Evolutionary conservation across 441 rosid genomes (phyloP).

Genomic region (Arabidopsis hybrid): DNA sequence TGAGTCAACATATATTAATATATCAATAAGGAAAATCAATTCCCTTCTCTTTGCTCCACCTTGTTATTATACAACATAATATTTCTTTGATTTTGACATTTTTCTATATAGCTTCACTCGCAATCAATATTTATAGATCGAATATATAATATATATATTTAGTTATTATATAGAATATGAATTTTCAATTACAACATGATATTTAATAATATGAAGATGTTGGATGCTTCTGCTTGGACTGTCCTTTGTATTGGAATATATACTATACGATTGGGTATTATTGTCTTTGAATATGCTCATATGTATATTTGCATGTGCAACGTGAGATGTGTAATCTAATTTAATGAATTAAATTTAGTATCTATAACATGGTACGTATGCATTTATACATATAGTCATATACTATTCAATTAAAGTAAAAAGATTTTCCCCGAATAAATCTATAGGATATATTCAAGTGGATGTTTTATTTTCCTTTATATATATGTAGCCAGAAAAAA

Average conservation of each 20-base stretch:
- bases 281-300: conserved; percentile 28
- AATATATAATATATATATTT: not conserved
- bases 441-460: not conserved
- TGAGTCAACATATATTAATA: not conserved
- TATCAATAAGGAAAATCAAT: not conserved
- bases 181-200: conserved; percentile 25
- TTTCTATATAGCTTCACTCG: conserved; percentile 4
- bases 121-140: not conserved
- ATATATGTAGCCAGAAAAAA: conserved; percentile 2
- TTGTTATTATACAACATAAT: not conserved
- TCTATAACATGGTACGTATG: not conserved
- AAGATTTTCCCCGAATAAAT: not conserved
- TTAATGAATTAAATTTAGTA: conserved; percentile 2
- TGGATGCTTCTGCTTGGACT: conserved; percentile 46
- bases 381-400: not conserved
- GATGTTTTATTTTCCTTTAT: not conserved
- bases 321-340: conserved; percentile 32
- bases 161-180: not conserved
- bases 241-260: conserved; percentile 34
- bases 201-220: conserved; percentile 31
- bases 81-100: conserved; percentile 23
- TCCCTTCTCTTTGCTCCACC: not conserved
- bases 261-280: conserved; percentile 36
- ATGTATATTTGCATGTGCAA: conserved; percentile 39
- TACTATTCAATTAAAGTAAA: not conserved